Evolutionary conservation across 345 rosid genomes (phyloP).

Genomic region (Arabis alpina): DNA sequence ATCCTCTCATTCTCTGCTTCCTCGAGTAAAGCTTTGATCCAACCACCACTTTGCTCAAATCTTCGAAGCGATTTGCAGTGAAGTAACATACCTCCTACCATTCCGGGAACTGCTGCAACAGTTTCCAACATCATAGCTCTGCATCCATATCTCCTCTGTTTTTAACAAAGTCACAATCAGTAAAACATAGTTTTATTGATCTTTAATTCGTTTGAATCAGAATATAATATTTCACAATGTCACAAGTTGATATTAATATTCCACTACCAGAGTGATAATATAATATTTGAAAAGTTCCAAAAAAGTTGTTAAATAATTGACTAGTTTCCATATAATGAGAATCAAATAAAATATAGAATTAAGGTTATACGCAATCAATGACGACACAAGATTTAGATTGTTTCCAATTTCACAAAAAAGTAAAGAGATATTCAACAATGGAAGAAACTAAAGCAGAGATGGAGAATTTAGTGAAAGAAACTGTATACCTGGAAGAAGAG

Average conservation of each 20-base stretch:
- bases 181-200: not conserved
- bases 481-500: slow-evolving; percentile 67
- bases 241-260: no score
- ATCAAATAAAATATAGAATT: not conserved
- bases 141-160: slow-evolving; percentile 71
- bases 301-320: not conserved
- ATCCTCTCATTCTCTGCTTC: slow-evolving; percentile 92
- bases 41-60: slow-evolving; percentile 84
- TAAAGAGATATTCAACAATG: not conserved
- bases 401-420: not conserved
- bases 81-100: slow-evolving; percentile 79
- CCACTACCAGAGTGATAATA: not conserved
- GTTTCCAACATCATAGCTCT: slow-evolving; percentile 93
- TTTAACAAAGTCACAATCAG: not conserved
- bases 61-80: slow-evolving; percentile 74
- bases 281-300: not conserved
- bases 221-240: no score
- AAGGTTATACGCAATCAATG: slow-evolving; percentile 23
- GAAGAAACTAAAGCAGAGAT: no score
- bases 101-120: slow-evolving; percentile 83
- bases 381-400: not conserved
- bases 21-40: slow-evolving; percentile 77
- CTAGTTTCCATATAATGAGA: not conserved
- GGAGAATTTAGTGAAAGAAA: no score
- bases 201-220: no score